Conservation (phyloP, 1,284 basidiomycete species). For the Mycosarcoma mackinlayi region DNA sequence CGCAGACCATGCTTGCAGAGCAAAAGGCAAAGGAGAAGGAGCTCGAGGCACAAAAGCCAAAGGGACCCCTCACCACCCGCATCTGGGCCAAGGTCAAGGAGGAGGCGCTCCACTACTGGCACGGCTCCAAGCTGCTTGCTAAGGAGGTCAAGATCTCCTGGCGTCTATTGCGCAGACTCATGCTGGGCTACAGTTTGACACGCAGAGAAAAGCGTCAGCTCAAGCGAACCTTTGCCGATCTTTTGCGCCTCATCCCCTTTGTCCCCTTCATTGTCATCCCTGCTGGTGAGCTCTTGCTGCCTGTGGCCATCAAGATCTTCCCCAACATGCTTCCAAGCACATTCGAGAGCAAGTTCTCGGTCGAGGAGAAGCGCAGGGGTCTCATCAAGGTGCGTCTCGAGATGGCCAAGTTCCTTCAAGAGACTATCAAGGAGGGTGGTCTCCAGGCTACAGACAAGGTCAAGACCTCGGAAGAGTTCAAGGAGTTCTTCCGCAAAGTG, state of each 20-base stretch:
- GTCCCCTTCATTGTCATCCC: constrained; percentile 94
- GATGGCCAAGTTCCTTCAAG: constrained; percentile 99
- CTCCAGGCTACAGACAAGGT: constrained; percentile 85
- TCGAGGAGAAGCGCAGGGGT: constrained; percentile 94
- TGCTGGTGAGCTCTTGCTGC: constrained; percentile 97
- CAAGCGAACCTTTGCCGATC: constrained; percentile 89
- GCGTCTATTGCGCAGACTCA: constrained; percentile 88
- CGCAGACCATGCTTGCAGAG: constrained; percentile 50
- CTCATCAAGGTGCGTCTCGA: constrained; percentile 92
- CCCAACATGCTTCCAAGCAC: constrained; percentile 99
- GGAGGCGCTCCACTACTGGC: constrained; percentile 96
- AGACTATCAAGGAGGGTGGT: constrained; percentile 92
- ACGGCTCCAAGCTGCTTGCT: constrained; percentile 91
- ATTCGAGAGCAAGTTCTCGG: constrained; percentile 90
- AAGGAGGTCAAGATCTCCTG: constrained; percentile 92
- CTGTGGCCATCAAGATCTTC: constrained; percentile 95
- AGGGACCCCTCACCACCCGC: constrained; percentile 47
- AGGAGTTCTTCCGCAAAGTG: constrained; percentile 99
- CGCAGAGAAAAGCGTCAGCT: constrained; percentile 93
- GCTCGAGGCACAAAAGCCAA: constrained; percentile 42
- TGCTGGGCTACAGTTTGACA: constrained; percentile 90
- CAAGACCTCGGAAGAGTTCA: constrained; percentile 93
- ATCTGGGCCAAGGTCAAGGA: constrained; percentile 93
- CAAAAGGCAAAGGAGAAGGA: constrained; percentile 47
- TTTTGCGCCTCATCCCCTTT: constrained; percentile 92